These are phyloP conservation scores for Penicillium sp. DNA, from an alignment of 2,329 filamentous ascomycete genomes.

Conservation along the genomic window DNA sequence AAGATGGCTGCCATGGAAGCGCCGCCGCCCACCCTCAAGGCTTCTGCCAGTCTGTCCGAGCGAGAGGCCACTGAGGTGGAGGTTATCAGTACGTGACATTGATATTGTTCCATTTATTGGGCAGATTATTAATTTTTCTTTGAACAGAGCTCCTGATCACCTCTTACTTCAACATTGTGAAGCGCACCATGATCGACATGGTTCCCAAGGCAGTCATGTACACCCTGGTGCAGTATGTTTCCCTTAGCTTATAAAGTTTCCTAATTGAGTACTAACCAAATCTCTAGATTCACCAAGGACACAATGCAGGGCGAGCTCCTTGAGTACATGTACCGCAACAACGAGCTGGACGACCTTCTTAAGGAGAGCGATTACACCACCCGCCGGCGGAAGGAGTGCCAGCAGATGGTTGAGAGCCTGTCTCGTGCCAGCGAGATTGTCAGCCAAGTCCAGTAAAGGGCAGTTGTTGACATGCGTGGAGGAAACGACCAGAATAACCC, in stretches of 20 bases:
- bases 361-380: conserved; percentile 98
- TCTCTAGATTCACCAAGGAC: conserved; percentile 80
- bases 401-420: conserved; percentile 97
- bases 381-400: conserved; percentile 92
- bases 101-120: conserved; percentile 6
- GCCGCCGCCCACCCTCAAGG: conserved; percentile 88
- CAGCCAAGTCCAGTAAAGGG: conserved; percentile 64
- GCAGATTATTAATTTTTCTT: conserved; percentile 14
- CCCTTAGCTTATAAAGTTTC: not conserved
- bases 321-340: conserved; percentile 93
- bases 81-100: conserved; percentile 79
- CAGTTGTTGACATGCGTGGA: not conserved
- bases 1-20: conserved; percentile 99
- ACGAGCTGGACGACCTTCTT: conserved; percentile 87
- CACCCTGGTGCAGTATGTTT: conserved; percentile 84
- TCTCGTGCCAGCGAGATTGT: conserved; percentile 92
- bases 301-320: conserved; percentile 97
- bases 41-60: conserved; percentile 88
- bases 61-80: conserved; percentile 95
- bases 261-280: conserved; percentile 6
- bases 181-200: conserved; percentile 99
- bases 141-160: conserved; percentile 81
- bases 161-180: conserved; percentile 97
- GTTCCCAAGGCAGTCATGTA: conserved; percentile 99
- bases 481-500: conserved; percentile 2